Evolutionary conservation across 2,329 filamentous ascomycete genomes (phyloP).

Genomic region (Xylogone sp.): DNA sequence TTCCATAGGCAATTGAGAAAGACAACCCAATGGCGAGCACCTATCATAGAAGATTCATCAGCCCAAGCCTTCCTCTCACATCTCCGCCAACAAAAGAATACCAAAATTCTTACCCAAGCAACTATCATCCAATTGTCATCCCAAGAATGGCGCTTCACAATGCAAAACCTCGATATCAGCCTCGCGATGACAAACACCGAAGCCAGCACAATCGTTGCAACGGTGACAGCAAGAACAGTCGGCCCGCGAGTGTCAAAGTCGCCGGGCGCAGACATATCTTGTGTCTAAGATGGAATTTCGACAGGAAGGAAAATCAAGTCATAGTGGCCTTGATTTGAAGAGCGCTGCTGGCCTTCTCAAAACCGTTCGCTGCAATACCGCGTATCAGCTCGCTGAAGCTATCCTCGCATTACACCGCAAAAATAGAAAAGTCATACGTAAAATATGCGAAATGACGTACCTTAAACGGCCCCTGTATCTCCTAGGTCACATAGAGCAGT

Average conservation of each 20-base stretch:
- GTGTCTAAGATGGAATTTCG: neutral
- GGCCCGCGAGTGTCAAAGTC: slow-evolving; percentile 35
- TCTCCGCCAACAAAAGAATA: neutral
- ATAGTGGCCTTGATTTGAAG: neutral
- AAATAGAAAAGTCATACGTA: too few relatives aligned
- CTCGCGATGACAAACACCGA: slow-evolving; percentile 73
- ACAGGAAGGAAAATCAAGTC: neutral
- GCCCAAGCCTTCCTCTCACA: neutral
- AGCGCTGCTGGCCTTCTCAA: too few relatives aligned
- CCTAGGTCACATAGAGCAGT: too few relatives aligned
- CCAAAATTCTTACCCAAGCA: slow-evolving; percentile 63
- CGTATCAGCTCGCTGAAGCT: too few relatives aligned
- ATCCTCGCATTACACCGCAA: too few relatives aligned
- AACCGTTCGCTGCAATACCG: too few relatives aligned
- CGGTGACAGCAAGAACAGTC: slow-evolving; percentile 67
- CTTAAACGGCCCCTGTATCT: too few relatives aligned
- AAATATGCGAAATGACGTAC: too few relatives aligned
- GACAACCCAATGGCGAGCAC: slow-evolving; percentile 63
- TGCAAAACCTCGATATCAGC: slow-evolving; percentile 66
- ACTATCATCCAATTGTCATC: slow-evolving; percentile 81
- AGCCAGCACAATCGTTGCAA: slow-evolving; percentile 63
- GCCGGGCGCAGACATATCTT: slow-evolving; percentile 1
- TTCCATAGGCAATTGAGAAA: slow-evolving; percentile 62
- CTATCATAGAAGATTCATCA: slow-evolving; percentile 10
- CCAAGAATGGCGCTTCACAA: slow-evolving; percentile 67